These are phyloP conservation scores for Pythium phragmitis DNA, from an alignment of 352 stramenopile species.

Conservation along the genomic window DNA sequence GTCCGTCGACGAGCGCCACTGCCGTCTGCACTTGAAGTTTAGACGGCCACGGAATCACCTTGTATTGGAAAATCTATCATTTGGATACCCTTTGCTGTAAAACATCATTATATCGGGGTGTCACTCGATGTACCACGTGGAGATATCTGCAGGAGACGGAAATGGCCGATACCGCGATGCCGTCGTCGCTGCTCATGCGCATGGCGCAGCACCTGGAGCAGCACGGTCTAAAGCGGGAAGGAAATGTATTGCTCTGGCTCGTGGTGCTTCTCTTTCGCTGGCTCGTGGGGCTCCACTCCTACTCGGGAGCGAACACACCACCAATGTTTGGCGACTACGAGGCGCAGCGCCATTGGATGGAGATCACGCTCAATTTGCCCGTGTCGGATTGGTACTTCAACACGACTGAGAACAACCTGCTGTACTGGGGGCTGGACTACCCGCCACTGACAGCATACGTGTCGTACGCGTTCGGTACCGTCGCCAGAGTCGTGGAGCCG, in stretches of 20 bases:
- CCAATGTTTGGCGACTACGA: constrained; percentile 97
- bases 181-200: constrained; percentile 39
- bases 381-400: constrained; percentile 96
- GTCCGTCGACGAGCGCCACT: constrained; percentile 14
- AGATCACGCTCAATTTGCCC: constrained; percentile 94
- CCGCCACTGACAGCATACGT: constrained; percentile 94
- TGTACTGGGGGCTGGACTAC: constrained; percentile 99
- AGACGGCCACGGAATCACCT: background rate
- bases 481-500: constrained; percentile 80
- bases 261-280: constrained; percentile 67
- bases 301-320: constrained; percentile 70
- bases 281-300: constrained; percentile 77
- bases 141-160: background rate
- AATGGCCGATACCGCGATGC: background rate
- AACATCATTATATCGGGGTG: constrained; percentile 1
- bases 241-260: constrained; percentile 49
- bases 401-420: constrained; percentile 86
- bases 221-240: constrained; percentile 48
- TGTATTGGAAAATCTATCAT: constrained; percentile 17
- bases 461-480: constrained; percentile 75
- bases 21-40: constrained; percentile 28
- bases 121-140: constrained; percentile 9
- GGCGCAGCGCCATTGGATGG: constrained; percentile 99
- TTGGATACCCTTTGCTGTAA: background rate
- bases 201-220: constrained; percentile 51